Conservation (phyloP, 441 rosid species). For the Pelargonium australe region DNA sequence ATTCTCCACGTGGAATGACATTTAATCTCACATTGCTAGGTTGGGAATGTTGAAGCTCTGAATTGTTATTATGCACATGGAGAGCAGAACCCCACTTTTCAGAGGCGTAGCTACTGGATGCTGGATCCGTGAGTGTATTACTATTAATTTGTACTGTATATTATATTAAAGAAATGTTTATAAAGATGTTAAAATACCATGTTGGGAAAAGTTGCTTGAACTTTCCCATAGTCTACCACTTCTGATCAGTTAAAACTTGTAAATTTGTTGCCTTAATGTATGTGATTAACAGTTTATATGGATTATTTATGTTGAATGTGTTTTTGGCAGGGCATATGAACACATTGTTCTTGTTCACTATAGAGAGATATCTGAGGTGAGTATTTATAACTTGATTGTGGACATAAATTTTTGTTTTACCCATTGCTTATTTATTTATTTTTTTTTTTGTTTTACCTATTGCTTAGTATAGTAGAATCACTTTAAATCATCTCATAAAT, state of each 20-base stretch:
- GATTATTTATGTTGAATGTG: conserved; percentile 2
- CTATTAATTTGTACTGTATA: conserved; percentile 7
- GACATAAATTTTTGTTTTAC: background rate
- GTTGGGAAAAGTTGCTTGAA: background rate
- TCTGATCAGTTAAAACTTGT: background rate
- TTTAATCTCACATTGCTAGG: conserved; percentile 44
- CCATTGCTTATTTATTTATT: too few species aligned
- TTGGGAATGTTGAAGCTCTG: conserved; percentile 74
- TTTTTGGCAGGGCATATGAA: conserved; percentile 60
- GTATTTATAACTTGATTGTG: background rate
- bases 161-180: background rate
- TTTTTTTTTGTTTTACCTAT: background rate
- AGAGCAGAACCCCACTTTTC: conserved; percentile 66
- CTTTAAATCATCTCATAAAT: background rate
- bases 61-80: conserved; percentile 95
- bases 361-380: conserved; percentile 64
- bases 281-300: background rate
- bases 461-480: conserved; percentile 1
- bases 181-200: background rate
- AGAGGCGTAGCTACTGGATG: conserved; percentile 97
- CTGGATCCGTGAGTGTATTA: conserved; percentile 70
- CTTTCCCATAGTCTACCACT: background rate
- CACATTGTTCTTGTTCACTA: conserved; percentile 91
- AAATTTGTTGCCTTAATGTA: background rate
- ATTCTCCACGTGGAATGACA: conserved; percentile 10